Conservation (phyloP, 208 protist genomes). For the Acanthamoeba triangularis region DNA sequence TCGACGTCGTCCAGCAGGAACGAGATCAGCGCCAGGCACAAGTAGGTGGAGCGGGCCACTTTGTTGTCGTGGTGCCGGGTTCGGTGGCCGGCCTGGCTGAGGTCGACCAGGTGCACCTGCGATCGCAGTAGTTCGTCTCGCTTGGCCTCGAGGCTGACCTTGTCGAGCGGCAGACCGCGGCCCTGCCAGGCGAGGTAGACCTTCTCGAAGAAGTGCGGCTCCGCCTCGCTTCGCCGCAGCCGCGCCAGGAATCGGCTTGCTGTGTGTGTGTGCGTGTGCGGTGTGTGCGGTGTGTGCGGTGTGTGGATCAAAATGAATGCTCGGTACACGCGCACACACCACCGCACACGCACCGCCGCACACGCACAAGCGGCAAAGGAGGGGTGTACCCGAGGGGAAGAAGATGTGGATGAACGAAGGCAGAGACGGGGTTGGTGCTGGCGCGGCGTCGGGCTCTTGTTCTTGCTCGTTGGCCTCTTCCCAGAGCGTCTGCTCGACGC, state of each 20-base stretch:
- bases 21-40: constrained; percentile 11
- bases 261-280: no score
- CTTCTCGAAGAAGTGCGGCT: constrained; percentile 43
- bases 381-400: background rate
- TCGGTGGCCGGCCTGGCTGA: background rate
- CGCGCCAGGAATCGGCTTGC: background rate
- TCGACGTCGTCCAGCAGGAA: constrained; percentile 34
- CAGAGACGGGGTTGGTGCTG: background rate
- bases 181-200: constrained; percentile 21
- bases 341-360: no score
- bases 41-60: background rate
- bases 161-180: constrained; percentile 28
- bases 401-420: constrained; percentile 14
- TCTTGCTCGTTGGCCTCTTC: background rate
- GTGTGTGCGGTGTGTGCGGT: no score
- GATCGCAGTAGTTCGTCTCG: background rate
- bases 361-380: background rate
- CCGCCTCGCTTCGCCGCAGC: background rate
- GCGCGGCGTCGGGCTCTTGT: background rate
- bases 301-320: no score
- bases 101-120: background rate
- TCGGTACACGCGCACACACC: no score
- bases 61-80: background rate
- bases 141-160: background rate
- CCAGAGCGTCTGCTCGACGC: constrained; percentile 40